These are phyloP conservation scores for Hypholoma fasciculare DNA, from an alignment of 768 basidiomycete genomes.

Conservation along the genomic window DNA sequence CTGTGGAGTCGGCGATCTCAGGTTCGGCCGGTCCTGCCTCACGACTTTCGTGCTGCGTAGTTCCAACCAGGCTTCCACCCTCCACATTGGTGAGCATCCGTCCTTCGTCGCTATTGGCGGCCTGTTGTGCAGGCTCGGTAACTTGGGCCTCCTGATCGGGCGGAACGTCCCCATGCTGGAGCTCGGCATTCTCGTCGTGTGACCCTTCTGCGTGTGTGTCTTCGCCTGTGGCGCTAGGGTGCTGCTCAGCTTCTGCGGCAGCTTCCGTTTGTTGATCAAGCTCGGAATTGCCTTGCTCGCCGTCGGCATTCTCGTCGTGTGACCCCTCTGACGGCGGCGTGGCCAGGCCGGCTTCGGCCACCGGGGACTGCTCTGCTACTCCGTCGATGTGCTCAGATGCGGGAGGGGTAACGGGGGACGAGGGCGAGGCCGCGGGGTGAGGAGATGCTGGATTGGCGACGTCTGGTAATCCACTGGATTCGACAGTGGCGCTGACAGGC, in stretches of 20 bases:
- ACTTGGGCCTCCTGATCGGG: not conserved
- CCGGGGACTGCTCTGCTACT: too few species aligned
- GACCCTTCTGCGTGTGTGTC: not conserved
- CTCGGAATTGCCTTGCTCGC: too few species aligned
- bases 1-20: not conserved
- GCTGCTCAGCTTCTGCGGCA: too few species aligned
- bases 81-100: not conserved
- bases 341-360: too few species aligned
- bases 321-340: too few species aligned
- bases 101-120: not conserved
- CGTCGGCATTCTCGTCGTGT: too few species aligned
- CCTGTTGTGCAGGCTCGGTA: not conserved
- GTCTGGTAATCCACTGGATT: not conserved
- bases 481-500: not conserved
- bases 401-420: too few species aligned
- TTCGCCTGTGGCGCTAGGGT: too few species aligned
- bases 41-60: not conserved
- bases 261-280: too few species aligned
- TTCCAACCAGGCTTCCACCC: not conserved
- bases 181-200: not conserved
- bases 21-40: not conserved
- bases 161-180: not conserved
- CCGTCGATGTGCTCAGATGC: too few species aligned
- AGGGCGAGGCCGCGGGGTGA: too few species aligned
- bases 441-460: not conserved